A percentile compares a stretch with the other conserved stretches of the same genome.
phyloP scores from a whole-genome alignment of 2,329 filamentous ascomycete genomes.

The Colletotrichum caudatum region DNA sequence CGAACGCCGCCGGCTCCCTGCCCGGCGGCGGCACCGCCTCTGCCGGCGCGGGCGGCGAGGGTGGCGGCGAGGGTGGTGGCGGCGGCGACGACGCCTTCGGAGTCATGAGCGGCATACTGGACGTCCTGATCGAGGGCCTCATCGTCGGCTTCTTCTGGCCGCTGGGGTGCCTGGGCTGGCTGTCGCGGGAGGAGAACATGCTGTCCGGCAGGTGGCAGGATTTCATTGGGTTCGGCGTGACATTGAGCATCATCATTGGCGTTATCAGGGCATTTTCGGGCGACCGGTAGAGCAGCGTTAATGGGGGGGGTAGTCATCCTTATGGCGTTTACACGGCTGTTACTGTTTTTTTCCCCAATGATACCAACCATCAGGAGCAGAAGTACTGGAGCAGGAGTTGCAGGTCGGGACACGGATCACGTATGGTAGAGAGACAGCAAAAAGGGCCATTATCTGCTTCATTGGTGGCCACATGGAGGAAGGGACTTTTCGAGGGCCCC shows the following conservation, averaged over 20 bases:
- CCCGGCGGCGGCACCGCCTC: conserved; percentile 47
- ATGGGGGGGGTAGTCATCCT: not conserved
- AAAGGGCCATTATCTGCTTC: conserved; percentile 42
- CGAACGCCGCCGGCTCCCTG: conserved; percentile 58
- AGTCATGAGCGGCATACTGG: conserved; percentile 70
- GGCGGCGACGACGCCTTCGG: conserved; percentile 63
- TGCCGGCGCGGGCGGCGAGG: conserved; percentile 40
- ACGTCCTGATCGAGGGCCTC: conserved; percentile 89
- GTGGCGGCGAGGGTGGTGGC: conserved; percentile 51
- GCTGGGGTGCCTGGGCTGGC: conserved; percentile 85
- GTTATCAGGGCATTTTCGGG: conserved; percentile 48
- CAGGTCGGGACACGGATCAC: conserved; percentile 16
- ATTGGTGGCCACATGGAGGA: conserved; percentile 41
- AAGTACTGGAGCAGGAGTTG: not conserved
- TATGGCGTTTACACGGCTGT: not conserved
- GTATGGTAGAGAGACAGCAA: conserved; percentile 18
- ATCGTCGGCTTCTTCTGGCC: conserved; percentile 97
- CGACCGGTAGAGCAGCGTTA: conserved; percentile 12
- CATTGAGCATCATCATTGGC: conserved; percentile 64
- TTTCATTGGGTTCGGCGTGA: conserved; percentile 86
- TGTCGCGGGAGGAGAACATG: conserved; percentile 87
- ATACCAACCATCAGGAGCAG: conserved; percentile 26
- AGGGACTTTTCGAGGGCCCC: conserved; percentile 17
- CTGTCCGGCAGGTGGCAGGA: conserved; percentile 87
- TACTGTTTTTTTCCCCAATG: not conserved